These are phyloP conservation scores for Petunia axillaris DNA, from an alignment of 257 asterid genomes.

Conservation along the genomic window DNA sequence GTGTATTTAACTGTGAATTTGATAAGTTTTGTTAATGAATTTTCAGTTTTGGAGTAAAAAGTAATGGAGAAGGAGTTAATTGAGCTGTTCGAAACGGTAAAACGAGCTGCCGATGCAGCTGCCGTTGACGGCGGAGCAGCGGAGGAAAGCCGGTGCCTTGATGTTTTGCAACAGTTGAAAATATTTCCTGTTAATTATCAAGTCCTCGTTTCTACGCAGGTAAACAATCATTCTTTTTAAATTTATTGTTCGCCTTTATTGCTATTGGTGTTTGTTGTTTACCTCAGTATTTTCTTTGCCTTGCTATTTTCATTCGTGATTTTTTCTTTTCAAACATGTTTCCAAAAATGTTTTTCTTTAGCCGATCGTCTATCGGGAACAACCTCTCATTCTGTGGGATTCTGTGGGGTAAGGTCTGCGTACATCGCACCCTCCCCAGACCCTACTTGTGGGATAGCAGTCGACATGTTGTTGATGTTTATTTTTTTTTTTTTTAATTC, in stretches of 20 bases:
- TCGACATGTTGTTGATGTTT: too few relatives aligned
- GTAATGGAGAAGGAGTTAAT: slow-evolving; percentile 84
- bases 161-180: slow-evolving; percentile 67
- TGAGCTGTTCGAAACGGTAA: slow-evolving; percentile 74
- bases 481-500: not conserved
- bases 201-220: slow-evolving; percentile 90
- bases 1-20: not conserved
- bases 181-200: slow-evolving; percentile 85
- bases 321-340: not conserved
- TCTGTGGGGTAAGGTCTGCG: too few relatives aligned
- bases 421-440: too few relatives aligned
- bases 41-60: not conserved
- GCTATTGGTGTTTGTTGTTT: too few relatives aligned
- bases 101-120: slow-evolving; percentile 71
- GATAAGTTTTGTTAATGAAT: not conserved
- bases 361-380: too few relatives aligned
- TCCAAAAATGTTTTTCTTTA: too few relatives aligned
- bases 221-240: slow-evolving; percentile 26
- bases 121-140: slow-evolving; percentile 41
- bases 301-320: not conserved
- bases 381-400: too few relatives aligned
- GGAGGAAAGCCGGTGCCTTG: slow-evolving; percentile 60
- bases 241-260: too few relatives aligned
- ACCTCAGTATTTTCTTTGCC: not conserved
- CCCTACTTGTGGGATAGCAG: too few relatives aligned